Evolutionary conservation across 2,329 filamentous ascomycete species (phyloP).

Genomic region (Alternaria sp.): DNA sequence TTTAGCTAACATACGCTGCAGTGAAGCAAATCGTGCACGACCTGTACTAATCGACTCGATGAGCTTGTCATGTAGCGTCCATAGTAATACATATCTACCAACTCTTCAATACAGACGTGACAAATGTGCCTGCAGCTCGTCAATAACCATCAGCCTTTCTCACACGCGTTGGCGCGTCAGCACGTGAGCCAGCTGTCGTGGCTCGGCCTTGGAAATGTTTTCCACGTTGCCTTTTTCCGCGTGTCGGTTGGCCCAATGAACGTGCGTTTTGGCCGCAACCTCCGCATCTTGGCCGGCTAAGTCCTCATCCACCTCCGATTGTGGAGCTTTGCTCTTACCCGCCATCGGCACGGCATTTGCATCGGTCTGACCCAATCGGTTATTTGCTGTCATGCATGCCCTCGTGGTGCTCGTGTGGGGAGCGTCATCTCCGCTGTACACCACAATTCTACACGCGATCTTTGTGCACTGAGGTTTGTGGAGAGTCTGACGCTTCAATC

Average conservation of each 20-base stretch:
- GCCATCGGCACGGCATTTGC: constrained; percentile 42
- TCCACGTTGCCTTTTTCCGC: constrained; percentile 24
- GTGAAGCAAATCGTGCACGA: constrained; percentile 44
- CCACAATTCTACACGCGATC: background rate
- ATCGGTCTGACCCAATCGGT: constrained; percentile 32
- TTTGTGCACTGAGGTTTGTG: constrained; percentile 19
- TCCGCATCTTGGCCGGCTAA: constrained; percentile 31
- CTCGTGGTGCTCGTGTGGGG: constrained; percentile 40
- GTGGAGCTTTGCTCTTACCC: constrained; percentile 38
- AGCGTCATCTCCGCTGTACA: constrained; percentile 30
- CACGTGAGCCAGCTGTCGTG: constrained; percentile 1
- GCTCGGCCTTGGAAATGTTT: constrained; percentile 24
- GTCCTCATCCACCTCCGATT: constrained; percentile 29
- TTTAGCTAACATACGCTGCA: constrained; percentile 16
- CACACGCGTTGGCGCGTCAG: background rate
- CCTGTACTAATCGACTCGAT: constrained; percentile 28
- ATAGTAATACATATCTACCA: background rate
- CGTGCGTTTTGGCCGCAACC: constrained; percentile 14
- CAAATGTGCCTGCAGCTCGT: background rate
- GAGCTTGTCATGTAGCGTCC: background rate
- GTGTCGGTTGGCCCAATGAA: constrained; percentile 15
- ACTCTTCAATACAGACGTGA: background rate
- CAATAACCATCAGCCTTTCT: background rate
- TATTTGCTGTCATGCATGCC: constrained; percentile 32
- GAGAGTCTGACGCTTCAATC: constrained; percentile 16